A percentile compares a stretch with the other conserved stretches of the same genome.
Conservation (phyloP, 2,329 filamentous ascomycete genomes). For the Penicillium psychrosexuale region DNA sequence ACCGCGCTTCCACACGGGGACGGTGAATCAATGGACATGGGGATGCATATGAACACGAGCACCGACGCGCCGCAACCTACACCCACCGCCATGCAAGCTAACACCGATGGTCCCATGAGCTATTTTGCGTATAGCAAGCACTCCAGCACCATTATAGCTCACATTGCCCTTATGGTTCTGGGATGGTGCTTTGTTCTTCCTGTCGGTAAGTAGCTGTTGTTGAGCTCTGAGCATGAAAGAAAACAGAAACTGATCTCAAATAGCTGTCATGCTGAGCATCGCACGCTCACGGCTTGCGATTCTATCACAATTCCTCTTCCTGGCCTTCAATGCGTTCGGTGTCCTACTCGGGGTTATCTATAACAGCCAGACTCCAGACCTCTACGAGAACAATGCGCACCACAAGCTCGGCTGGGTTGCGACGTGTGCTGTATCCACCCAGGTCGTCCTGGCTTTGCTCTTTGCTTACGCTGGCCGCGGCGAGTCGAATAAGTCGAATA, state of each 20-base stretch:
- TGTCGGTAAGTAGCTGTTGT: slow-evolving; percentile 54
- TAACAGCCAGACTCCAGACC: slow-evolving; percentile 75
- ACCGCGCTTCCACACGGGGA: slow-evolving; percentile 36
- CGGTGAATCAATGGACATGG: slow-evolving; percentile 31
- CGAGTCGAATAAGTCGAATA: slow-evolving; percentile 30
- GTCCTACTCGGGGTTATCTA: slow-evolving; percentile 67
- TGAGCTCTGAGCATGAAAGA: neutral
- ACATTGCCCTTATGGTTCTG: slow-evolving; percentile 67
- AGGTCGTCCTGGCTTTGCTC: slow-evolving; percentile 66
- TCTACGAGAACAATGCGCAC: slow-evolving; percentile 86
- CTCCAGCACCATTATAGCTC: slow-evolving; percentile 57
- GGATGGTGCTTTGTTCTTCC: slow-evolving; percentile 73
- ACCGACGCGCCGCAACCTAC: slow-evolving; percentile 14
- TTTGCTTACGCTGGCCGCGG: slow-evolving; percentile 57
- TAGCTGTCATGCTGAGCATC: slow-evolving; percentile 82
- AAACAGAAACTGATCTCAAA: slow-evolving; percentile 6
- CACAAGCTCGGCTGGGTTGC: slow-evolving; percentile 83
- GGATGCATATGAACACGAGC: slow-evolving; percentile 20
- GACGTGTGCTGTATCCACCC: slow-evolving; percentile 67
- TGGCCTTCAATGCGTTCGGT: slow-evolving; percentile 61
- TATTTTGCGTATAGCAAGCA: slow-evolving; percentile 45
- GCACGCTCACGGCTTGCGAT: slow-evolving; percentile 73
- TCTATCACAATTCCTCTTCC: slow-evolving; percentile 64
- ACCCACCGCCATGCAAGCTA: slow-evolving; percentile 13
- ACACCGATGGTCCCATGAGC: slow-evolving; percentile 37